Percentiles rank a stretch among this genome's conserved stretches.
Conservation (phyloP, 352 stramenopile species). For the Globisporangium polare region DNA sequence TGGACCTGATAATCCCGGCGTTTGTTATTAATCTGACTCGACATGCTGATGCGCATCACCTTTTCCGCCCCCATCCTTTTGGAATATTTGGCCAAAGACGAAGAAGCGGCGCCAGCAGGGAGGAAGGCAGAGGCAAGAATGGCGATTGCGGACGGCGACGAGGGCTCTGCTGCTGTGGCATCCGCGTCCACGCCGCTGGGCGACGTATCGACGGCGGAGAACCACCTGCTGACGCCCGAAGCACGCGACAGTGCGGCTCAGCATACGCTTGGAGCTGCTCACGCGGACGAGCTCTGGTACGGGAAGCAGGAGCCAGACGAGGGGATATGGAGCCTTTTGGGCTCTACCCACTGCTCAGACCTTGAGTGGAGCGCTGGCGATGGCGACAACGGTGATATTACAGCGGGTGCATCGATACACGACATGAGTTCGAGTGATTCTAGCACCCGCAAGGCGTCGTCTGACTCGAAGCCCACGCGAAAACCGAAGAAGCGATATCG, state of each 20-base stretch:
- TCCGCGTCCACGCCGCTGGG: neutral
- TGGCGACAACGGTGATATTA: too few relatives aligned
- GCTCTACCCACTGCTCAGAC: neutral
- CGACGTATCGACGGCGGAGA: neutral
- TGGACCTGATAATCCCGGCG: too few relatives aligned
- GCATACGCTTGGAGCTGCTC: neutral
- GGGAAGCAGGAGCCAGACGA: neutral
- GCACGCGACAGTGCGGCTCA: neutral
- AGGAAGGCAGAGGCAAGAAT: neutral
- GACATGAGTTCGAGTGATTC: too few relatives aligned
- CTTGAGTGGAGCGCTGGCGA: too few relatives aligned
- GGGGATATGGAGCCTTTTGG: neutral
- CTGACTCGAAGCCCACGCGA: neutral
- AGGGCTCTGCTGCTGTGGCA: neutral
- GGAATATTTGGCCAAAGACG: neutral
- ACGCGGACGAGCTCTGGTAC: neutral
- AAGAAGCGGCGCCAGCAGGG: neutral
- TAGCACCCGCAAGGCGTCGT: too few relatives aligned
- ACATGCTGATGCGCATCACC: too few relatives aligned
- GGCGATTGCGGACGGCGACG: neutral
- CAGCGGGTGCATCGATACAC: too few relatives aligned
- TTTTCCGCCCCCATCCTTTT: too few relatives aligned
- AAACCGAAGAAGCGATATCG: conserved; percentile 1
- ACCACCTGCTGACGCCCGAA: neutral
- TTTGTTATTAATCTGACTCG: too few relatives aligned